These are phyloP conservation scores for Vanderwaltozyma verrucispora DNA, from an alignment of 805 yeast genomes.

Conservation along the genomic window DNA sequence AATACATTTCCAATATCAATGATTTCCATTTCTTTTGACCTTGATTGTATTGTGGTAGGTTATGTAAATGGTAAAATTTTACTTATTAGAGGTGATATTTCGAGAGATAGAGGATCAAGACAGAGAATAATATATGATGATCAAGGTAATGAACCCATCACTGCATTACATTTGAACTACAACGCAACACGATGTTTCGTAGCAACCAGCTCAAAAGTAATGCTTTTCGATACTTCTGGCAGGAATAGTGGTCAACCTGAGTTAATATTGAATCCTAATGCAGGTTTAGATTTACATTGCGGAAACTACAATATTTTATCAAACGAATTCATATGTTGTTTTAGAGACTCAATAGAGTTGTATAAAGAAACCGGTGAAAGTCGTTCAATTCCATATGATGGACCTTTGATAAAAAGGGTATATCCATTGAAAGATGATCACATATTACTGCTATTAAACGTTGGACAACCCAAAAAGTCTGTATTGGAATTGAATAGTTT, in stretches of 20 bases:
- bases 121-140: constrained; percentile 72
- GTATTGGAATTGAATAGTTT: constrained; percentile 25
- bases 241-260: constrained; percentile 61
- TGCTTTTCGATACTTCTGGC: constrained; percentile 69
- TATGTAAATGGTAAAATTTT: constrained; percentile 59
- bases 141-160: constrained; percentile 56
- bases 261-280: constrained; percentile 32
- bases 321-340: constrained; percentile 52
- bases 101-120: constrained; percentile 82
- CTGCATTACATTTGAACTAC: constrained; percentile 51
- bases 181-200: constrained; percentile 51
- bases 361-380: constrained; percentile 48
- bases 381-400: constrained; percentile 44
- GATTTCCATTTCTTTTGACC: constrained; percentile 15
- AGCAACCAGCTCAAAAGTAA: constrained; percentile 60
- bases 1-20: constrained; percentile 61
- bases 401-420: constrained; percentile 39
- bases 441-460: constrained; percentile 48
- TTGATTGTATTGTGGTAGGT: constrained; percentile 22
- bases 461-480: constrained; percentile 28
- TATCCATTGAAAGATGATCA: constrained; percentile 43
- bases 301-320: constrained; percentile 33
- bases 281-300: constrained; percentile 37
- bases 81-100: constrained; percentile 74
- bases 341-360: constrained; percentile 50